phyloP scores from a whole-genome alignment of 2,329 filamentous ascomycete genomes.

The Camptophora hylomeconis region DNA sequence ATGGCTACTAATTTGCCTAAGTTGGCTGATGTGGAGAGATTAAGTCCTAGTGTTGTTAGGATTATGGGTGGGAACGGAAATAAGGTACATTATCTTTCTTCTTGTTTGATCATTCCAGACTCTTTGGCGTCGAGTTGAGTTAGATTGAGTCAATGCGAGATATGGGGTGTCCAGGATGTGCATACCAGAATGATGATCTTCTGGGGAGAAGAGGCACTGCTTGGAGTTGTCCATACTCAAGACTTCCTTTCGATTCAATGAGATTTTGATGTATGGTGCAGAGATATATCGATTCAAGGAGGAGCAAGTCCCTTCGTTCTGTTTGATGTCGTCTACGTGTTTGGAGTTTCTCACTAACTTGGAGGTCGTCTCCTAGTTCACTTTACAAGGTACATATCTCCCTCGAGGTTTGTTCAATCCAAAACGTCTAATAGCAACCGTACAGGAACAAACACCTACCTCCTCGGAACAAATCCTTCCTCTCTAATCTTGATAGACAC shows the following conservation, averaged over 20 bases:
- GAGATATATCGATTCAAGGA: background rate
- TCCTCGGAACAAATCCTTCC: slow-evolving; percentile 75
- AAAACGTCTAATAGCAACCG: too few relatives aligned
- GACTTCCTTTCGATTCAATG: background rate
- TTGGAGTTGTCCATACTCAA: background rate
- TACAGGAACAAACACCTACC: slow-evolving; percentile 93
- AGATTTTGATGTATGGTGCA: background rate
- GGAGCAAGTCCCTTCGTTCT: too few relatives aligned
- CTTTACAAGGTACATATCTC: too few relatives aligned
- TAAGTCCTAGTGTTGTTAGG: slow-evolving; percentile 66
- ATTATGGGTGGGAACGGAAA: slow-evolving; percentile 84
- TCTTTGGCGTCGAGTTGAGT: too few relatives aligned
- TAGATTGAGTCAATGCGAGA: too few relatives aligned
- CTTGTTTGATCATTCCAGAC: slow-evolving; percentile 9
- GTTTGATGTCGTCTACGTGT: too few relatives aligned
- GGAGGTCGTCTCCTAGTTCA: slow-evolving; percentile 41
- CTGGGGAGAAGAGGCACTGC: too few relatives aligned
- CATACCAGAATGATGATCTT: too few relatives aligned
- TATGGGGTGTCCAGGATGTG: too few relatives aligned
- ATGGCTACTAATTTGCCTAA: slow-evolving; percentile 52
- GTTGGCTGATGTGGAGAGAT: slow-evolving; percentile 61
- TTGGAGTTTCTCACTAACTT: background rate
- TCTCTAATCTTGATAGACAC: slow-evolving; percentile 84
- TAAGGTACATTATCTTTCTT: slow-evolving; percentile 41
- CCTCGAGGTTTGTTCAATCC: too few relatives aligned